Percentiles rank a stretch among this genome's conserved stretches.
Evolutionary conservation across 2,329 filamentous ascomycete species (phyloP).

Genomic region (Aspergillus nomiae): DNA sequence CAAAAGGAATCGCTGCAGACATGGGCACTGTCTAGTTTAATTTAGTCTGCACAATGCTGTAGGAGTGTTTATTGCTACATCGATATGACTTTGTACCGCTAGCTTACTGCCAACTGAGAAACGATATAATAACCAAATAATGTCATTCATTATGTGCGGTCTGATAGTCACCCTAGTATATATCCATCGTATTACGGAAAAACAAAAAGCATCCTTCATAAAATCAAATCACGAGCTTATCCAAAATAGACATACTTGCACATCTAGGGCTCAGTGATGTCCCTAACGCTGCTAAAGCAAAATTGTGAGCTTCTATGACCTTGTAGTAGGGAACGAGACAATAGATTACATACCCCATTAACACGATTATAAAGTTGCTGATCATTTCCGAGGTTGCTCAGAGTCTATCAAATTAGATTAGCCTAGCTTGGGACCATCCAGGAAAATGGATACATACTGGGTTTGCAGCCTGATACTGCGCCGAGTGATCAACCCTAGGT

Average conservation of each 20-base stretch:
- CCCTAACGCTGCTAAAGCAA: not conserved
- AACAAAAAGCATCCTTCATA: not conserved
- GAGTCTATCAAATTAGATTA: not conserved
- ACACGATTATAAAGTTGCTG: not conserved
- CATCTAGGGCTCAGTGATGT: not conserved
- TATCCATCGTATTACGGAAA: not conserved
- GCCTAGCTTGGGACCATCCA: not conserved
- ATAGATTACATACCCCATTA: not conserved
- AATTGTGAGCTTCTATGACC: not conserved
- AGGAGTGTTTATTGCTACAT: no score
- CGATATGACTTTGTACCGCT: no score
- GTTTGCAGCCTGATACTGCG: not conserved
- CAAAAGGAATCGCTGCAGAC: no score
- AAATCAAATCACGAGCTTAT: not conserved
- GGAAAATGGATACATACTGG: constrained; percentile 29
- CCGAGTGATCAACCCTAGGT: not conserved
- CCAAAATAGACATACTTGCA: not conserved
- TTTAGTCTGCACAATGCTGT: no score
- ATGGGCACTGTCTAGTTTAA: no score
- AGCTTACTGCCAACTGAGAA: no score
- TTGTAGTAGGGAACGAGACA: not conserved
- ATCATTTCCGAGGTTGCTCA: not conserved
- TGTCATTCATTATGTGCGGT: not conserved
- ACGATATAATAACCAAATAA: no score
- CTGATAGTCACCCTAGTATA: not conserved